phyloP scores from a whole-genome alignment of 176 grass and related monocot species.

The Otatea glauca region DNA sequence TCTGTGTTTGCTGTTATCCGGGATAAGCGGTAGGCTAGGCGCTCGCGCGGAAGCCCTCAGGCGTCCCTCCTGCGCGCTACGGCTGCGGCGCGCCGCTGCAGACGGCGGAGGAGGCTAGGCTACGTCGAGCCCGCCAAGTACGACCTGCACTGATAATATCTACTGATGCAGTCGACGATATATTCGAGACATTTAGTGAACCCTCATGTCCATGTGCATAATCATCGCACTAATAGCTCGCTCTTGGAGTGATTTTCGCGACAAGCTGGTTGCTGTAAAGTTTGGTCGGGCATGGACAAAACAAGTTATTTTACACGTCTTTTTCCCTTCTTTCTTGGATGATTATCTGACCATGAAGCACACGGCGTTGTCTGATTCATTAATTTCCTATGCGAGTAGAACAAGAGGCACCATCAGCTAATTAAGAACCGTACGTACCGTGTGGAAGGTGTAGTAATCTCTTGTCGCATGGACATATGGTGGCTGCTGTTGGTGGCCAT shows the following conservation, averaged over 20 bases:
- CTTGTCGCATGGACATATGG: slow-evolving; percentile 84
- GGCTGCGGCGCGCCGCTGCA: slow-evolving; percentile 92
- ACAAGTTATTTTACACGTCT: background rate
- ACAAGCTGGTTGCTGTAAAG: too few relatives aligned
- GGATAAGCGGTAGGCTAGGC: too few relatives aligned
- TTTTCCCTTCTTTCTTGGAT: background rate
- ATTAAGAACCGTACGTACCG: slow-evolving; percentile 67
- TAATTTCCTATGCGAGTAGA: slow-evolving; percentile 45
- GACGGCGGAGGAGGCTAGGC: slow-evolving; percentile 59
- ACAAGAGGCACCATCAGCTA: slow-evolving; percentile 85
- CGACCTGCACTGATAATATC: slow-evolving; percentile 29
- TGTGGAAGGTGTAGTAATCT: slow-evolving; percentile 82
- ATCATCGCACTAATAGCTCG: too few relatives aligned
- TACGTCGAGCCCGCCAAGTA: slow-evolving; percentile 70
- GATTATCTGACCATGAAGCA: background rate
- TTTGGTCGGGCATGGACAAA: too few relatives aligned
- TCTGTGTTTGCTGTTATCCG: too few relatives aligned
- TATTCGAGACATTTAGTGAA: background rate
- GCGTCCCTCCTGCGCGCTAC: slow-evolving; percentile 44
- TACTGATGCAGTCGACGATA: background rate
- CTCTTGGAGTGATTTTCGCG: too few relatives aligned
- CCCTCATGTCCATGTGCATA: too few relatives aligned
- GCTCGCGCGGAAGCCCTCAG: too few relatives aligned
- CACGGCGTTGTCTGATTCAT: too few relatives aligned
- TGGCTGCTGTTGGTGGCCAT: slow-evolving; percentile 92